Base-by-base conservation (phyloP, 306 rosid genomes). In the Mimosa bimucronata region DNA sequence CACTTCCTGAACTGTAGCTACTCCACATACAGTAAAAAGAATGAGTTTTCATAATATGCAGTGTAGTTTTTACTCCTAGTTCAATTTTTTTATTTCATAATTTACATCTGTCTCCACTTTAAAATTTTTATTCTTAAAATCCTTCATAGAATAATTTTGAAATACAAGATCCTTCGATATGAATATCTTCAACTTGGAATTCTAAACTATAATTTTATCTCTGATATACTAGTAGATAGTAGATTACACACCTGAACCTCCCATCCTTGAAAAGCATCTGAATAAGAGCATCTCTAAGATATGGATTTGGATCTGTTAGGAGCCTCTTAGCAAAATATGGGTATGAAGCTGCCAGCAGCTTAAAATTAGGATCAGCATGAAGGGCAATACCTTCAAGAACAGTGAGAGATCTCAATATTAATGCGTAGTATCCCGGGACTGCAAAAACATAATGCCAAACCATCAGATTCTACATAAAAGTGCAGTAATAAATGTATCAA, bases 291-390 rank as follows among this genome's bases (percentile, higher is more conserved):
- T 92, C 97, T 87, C 97, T 91, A 83, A 94, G 92, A 80, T 94
- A 94, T 58, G 98, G 98, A 87, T 90, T 94, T 82, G 98, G 97
- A 85, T 94, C 98, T 25, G 97, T 94, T 69, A 94, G 87, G 52
- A 94, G 98, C 88, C 98, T 89, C 85, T 94, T 94, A 55, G 98
- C 97, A 79, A 94, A 94, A 79, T 94, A 94, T 2, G 98, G 98
- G 82, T 94, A 94, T 26, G 98, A 94, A 67, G 98, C 98, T 52
- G 98, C 98, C 55, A 94, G 92, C 81, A 92, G 94, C 97, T 92
- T 94, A 86, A 92, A 94, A 88, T 94, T 89, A 19, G 98, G 98
- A 91, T 94, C 98, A 30, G 97, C 95, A 79, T 92, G 84, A 73
- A 94, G 92, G 21, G 98, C 97, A 77, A 94, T 85, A 58, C 98